Base-by-base conservation (phyloP, 2,329 filamentous ascomycete genomes). In the Penicillium aurantiogriseum region DNA sequence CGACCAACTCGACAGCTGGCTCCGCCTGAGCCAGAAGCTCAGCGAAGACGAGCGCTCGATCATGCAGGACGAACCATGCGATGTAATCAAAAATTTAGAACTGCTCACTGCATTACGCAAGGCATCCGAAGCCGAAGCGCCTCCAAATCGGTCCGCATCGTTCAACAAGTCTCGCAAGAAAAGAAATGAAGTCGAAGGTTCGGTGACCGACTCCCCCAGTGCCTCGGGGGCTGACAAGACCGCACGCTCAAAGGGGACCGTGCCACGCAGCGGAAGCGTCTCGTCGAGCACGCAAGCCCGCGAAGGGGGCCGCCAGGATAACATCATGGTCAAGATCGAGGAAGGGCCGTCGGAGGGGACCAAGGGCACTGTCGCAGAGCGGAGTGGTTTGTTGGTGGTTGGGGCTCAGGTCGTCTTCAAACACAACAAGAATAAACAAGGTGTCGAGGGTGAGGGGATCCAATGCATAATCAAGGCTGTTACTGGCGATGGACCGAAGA, bases 401-500 rank as follows among this genome's bases (percentile, higher is more conserved):
- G 79, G 79, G 6, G 76, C 78, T 15, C 78, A 81, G 63, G 79
- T 81, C 9, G 79, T 80, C 31, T 81, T 79, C 65, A 80, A 80
- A 57, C 78, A 80, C 55, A 78, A 76, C 62, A 80, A 81, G 61
- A 80, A 80, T 60, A 76, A 78, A 57, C 75, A 78, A 58, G 79
- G 77, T n/a, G 74, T 78, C 3, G 80, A 82, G 65, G 80, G 80
- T 23, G 79, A 79, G 58, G 77, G 79, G 81, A 92, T 92, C 54
- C 83, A 92, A 47, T 90, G 90, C 50, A 88, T 89, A 58, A 90
- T 93, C 51, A 88, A 89, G 59, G 84, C 85, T 51, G 87, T 93
- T 15, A 81, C 86, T 51, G 89, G 89, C 15, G 89, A 92, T 59
- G 88, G 88, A 13, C 68, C 69, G 53, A 92, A 91, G 72, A 88